Conservation (phyloP, 2,329 filamentous ascomycete genomes). For the Saccharata proteae region DNA sequence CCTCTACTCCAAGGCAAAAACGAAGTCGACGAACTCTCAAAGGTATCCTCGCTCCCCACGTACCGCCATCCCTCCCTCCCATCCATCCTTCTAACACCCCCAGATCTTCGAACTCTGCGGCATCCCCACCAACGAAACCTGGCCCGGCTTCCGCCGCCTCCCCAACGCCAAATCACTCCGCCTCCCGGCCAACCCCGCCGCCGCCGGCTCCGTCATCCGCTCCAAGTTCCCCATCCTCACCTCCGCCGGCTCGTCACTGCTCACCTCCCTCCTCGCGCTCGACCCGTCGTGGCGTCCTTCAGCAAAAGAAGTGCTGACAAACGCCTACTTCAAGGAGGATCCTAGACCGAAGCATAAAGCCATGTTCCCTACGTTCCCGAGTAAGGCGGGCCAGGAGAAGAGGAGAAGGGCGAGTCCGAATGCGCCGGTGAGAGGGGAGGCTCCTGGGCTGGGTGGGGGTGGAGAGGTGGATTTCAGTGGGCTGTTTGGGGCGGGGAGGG, state of each 20-base stretch:
- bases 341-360: slow-evolving; percentile 80
- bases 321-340: slow-evolving; percentile 79
- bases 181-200: slow-evolving; percentile 42
- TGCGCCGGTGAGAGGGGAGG: slow-evolving; percentile 67
- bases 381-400: slow-evolving; percentile 84
- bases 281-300: slow-evolving; percentile 61
- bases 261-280: slow-evolving; percentile 58
- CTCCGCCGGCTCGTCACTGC: slow-evolving; percentile 55
- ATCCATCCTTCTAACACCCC: slow-evolving; percentile 2
- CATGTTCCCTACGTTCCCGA: slow-evolving; percentile 95
- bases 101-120: slow-evolving; percentile 81
- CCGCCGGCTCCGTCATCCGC: slow-evolving; percentile 47
- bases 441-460: slow-evolving; percentile 36
- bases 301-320: slow-evolving; percentile 61
- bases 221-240: slow-evolving; percentile 75
- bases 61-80: neutral
- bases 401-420: slow-evolving; percentile 63
- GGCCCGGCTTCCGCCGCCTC: slow-evolving; percentile 77
- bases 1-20: slow-evolving; percentile 80
- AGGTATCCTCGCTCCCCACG: slow-evolving; percentile 29
- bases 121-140: slow-evolving; percentile 66
- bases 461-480: slow-evolving; percentile 36
- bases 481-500: slow-evolving; percentile 36
- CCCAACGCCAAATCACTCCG: slow-evolving; percentile 75
- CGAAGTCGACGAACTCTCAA: slow-evolving; percentile 79